Base-by-base conservation (phyloP, 1,284 basidiomycete species). In the Vanrija sp. region DNA sequence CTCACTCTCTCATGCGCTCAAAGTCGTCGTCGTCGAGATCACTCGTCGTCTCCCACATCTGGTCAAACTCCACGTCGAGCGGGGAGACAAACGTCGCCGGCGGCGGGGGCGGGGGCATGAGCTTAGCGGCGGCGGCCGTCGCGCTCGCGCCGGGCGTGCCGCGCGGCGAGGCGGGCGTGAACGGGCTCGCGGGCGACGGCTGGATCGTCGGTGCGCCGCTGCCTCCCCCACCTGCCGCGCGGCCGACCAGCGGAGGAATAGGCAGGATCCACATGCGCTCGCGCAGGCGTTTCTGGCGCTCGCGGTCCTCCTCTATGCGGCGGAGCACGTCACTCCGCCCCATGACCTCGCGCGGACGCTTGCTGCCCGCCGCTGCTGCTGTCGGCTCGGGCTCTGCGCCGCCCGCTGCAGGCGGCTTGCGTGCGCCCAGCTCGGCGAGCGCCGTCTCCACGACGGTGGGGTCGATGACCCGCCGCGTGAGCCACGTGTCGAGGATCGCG, bases 231-330 rank as follows among this genome's bases (percentile, higher is more conserved):
- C 21, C 21, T 23, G 21, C 21, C 29, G 47, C 39, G 55, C 19
- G 48, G 14, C n/a, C 43, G 57, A 44, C 46, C 1, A 72, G 50
- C 46, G 69, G 57, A 6, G 72, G 73, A 46, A 75, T 67, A 42
- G 76, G 75, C 25, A 95, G 86, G 28, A 96, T 91, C 93, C 94
- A 97, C 48, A 91, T 85, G 19, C 90, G 84, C 74, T 97, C 93
- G 43, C 91, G 84, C 1, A 97, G 81, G 2, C 93, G 85, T 75
- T 97, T 96, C 70, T 97, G 93, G 63, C 94, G 83, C 71, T 97
- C 93, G 2, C 93, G 82, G 73, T 97, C 94, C 67, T 95, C 93
- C 72, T 97, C 93, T 59, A 97, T 95, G 5, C 92, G 85, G 45
- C 88, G 85, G 61, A 92, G 83, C 25, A 93, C 85, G 58, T 96